Percentiles rank a stretch among this genome's conserved stretches.
phyloP scores from a whole-genome alignment of 768 basidiomycete species.

The Serendipita sp. region DNA sequence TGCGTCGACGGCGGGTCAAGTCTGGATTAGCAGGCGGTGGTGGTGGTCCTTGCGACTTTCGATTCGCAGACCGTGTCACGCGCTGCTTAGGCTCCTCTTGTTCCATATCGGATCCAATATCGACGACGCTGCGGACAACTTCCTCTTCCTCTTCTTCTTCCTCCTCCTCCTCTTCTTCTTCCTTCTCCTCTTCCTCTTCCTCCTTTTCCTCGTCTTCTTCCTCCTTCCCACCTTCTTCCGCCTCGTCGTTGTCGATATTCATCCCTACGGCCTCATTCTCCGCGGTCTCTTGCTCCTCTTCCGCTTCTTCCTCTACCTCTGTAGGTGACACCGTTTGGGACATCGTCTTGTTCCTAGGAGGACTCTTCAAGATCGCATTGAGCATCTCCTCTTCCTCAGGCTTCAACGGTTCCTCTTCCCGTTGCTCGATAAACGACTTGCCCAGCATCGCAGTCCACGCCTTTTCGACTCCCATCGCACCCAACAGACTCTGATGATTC shows the following conservation, averaged over 20 bases:
- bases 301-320: background rate
- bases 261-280: background rate
- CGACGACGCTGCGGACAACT: background rate
- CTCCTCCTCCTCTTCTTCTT: background rate
- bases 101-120: background rate
- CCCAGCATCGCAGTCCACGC: background rate
- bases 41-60: background rate
- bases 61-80: background rate
- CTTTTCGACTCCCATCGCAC: background rate
- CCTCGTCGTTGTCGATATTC: too few relatives aligned
- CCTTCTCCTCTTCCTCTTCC: background rate
- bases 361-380: constrained; percentile 1
- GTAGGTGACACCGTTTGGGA: background rate
- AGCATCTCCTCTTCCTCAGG: constrained; percentile 4
- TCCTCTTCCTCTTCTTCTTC: background rate
- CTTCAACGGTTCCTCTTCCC: background rate
- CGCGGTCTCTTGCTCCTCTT: too few relatives aligned
- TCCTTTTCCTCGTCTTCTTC: background rate
- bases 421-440: background rate
- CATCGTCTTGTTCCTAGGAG: background rate
- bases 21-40: background rate
- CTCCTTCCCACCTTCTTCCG: background rate
- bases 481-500: background rate
- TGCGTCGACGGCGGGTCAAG: background rate
- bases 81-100: background rate